Conservation (phyloP, 495 filamentous ascomycete genomes). For the Echria macrotheca region DNA sequence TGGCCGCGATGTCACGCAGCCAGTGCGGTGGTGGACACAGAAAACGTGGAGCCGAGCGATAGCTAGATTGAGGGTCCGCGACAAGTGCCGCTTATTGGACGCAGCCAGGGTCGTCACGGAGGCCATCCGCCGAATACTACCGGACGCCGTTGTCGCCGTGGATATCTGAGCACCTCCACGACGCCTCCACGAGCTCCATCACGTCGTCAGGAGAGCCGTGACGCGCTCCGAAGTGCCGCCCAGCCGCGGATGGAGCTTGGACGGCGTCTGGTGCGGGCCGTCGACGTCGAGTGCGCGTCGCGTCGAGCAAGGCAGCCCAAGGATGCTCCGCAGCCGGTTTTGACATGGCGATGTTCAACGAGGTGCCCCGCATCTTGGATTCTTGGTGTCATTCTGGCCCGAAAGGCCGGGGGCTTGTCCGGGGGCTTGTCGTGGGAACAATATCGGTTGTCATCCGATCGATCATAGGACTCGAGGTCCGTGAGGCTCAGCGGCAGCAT, state of each 20-base stretch:
- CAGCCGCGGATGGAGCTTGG: background rate
- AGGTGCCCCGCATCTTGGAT: background rate
- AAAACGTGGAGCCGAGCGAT: slow-evolving; percentile 23
- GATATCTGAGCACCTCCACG: background rate
- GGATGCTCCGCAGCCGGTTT: background rate
- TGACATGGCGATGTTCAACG: background rate
- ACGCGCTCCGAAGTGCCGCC: slow-evolving; percentile 6
- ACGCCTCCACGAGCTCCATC: no score
- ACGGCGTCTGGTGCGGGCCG: background rate
- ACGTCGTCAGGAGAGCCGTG: no score
- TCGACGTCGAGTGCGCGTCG: background rate
- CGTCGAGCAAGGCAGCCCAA: no score
- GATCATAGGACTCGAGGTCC: background rate
- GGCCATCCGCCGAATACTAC: slow-evolving; percentile 27
- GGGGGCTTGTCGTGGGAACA: no score
- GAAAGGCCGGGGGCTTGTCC: background rate
- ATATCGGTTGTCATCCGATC: slow-evolving; percentile 1
- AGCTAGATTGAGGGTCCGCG: slow-evolving; percentile 26
- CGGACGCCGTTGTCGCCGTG: background rate
- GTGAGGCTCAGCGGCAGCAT: slow-evolving; percentile 14
- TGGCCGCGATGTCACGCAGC: slow-evolving; percentile 22
- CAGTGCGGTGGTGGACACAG: slow-evolving; percentile 11
- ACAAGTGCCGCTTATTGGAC: slow-evolving; percentile 27
- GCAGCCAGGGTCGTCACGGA: slow-evolving; percentile 18
- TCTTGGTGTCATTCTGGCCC: background rate